Percentiles rank a stretch among this genome's conserved stretches.
Evolutionary conservation across 257 asterid species (phyloP).

Genomic region (Nicotiana tomentosiformis): DNA sequence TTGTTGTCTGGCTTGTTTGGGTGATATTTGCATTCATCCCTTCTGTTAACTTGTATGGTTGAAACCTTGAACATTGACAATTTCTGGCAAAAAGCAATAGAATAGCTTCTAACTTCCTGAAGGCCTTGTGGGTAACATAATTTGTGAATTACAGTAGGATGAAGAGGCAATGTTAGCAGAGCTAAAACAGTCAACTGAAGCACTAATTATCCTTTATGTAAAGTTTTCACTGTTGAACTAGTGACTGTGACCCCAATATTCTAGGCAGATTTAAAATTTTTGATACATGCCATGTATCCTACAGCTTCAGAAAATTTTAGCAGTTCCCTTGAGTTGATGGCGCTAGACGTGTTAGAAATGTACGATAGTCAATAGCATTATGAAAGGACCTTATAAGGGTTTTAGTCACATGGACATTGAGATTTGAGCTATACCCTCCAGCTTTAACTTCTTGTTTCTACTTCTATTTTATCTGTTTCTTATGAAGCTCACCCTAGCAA

Average conservation of each 20-base stretch:
- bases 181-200: neutral
- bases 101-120: neutral
- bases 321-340: neutral
- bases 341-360: neutral
- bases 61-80: neutral
- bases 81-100: neutral
- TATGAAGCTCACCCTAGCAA: neutral
- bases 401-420: neutral
- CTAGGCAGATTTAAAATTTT: neutral
- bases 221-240: neutral
- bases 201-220: neutral
- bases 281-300: neutral
- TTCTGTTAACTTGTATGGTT: neutral
- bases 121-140: neutral
- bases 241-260: neutral
- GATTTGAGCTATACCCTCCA: neutral
- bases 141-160: neutral
- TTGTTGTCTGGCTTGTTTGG: neutral
- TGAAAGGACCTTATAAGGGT: neutral
- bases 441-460: neutral
- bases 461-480: neutral
- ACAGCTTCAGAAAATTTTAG: neutral
- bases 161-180: neutral
- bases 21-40: neutral
- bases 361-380: neutral